phyloP scores from a whole-genome alignment of 805 yeast genomes.

The Zygoascus flipseniorum region DNA sequence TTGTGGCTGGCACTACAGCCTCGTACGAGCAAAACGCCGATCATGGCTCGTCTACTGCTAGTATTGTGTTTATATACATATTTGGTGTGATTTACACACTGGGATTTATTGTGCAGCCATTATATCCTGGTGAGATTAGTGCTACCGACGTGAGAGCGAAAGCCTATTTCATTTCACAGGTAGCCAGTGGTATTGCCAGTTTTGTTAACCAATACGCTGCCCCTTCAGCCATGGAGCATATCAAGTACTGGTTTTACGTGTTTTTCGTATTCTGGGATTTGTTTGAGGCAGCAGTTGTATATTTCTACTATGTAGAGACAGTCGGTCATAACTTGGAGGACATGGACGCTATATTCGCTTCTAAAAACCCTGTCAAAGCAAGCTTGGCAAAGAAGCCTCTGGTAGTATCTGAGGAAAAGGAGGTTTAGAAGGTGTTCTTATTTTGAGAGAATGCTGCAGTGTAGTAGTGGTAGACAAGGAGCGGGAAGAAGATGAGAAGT shows the following conservation, averaged over 20 bases:
- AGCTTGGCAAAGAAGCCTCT: too few species aligned
- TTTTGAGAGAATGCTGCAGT: too few species aligned
- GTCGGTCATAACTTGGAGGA: conserved; percentile 36
- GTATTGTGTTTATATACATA: conserved; percentile 43
- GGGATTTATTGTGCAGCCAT: conserved; percentile 10
- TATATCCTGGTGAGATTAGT: conserved; percentile 19
- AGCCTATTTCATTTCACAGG: conserved; percentile 30
- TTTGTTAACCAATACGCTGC: conserved; percentile 30
- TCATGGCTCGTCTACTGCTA: conserved; percentile 37
- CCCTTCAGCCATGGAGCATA: conserved; percentile 34
- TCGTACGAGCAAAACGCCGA: conserved; percentile 35
- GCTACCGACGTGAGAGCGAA: conserved; percentile 32
- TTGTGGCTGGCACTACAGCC: conserved; percentile 43
- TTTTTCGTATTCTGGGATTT: conserved; percentile 24
- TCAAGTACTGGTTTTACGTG: conserved; percentile 38
- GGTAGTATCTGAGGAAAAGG: too few species aligned
- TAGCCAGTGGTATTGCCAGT: conserved; percentile 14
- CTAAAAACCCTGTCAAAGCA: too few species aligned
- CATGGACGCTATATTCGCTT: conserved; percentile 33
- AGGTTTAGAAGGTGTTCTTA: too few species aligned
- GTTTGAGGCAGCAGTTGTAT: conserved; percentile 26
- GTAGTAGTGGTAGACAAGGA: too few species aligned
- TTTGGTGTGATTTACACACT: conserved; percentile 12
- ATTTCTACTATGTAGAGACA: conserved; percentile 36
- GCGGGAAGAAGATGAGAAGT: too few species aligned